Evolutionary conservation across 192 early-diverging fungal genomes (phyloP).

Genomic region (Spinellus fusiger): DNA sequence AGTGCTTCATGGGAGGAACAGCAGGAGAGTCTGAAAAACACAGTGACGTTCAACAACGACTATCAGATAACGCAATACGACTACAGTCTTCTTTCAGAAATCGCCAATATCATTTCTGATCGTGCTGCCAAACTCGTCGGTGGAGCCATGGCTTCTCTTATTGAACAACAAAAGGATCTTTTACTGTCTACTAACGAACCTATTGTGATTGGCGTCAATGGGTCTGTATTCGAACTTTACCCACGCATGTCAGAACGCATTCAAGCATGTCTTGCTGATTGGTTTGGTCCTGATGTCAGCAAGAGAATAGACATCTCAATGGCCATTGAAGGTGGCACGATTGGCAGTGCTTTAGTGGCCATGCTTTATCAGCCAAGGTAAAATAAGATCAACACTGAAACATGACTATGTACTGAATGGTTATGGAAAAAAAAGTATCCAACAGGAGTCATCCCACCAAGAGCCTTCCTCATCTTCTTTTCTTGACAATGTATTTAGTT

Average conservation of each 20-base stretch:
- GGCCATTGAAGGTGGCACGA: constrained; percentile 73
- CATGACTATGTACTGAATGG: too few species aligned
- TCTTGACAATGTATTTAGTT: constrained; percentile 4
- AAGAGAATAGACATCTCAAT: constrained; percentile 56
- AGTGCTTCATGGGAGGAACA: neutral
- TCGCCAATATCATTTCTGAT: constrained; percentile 70
- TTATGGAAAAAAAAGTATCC: neutral
- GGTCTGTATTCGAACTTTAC: constrained; percentile 86
- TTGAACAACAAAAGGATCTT: constrained; percentile 28
- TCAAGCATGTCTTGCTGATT: constrained; percentile 60
- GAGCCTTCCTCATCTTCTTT: constrained; percentile 8
- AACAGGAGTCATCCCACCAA: neutral
- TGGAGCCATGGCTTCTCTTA: constrained; percentile 53
- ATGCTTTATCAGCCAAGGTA: constrained; percentile 26
- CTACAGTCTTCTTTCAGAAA: constrained; percentile 56
- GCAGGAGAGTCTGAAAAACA: neutral
- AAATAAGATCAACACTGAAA: neutral
- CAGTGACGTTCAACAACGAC: constrained; percentile 7
- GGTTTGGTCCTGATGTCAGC: constrained; percentile 69
- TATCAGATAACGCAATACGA: constrained; percentile 54
- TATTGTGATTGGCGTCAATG: constrained; percentile 85
- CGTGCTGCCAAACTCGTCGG: constrained; percentile 81
- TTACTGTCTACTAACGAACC: constrained; percentile 22
- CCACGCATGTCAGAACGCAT: constrained; percentile 77
- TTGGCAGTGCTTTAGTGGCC: constrained; percentile 72